Percentiles rank a stretch among this genome's conserved stretches.
Evolutionary conservation across 2,329 filamentous ascomycete genomes (phyloP).

Genomic region (Xylaria sp.): DNA sequence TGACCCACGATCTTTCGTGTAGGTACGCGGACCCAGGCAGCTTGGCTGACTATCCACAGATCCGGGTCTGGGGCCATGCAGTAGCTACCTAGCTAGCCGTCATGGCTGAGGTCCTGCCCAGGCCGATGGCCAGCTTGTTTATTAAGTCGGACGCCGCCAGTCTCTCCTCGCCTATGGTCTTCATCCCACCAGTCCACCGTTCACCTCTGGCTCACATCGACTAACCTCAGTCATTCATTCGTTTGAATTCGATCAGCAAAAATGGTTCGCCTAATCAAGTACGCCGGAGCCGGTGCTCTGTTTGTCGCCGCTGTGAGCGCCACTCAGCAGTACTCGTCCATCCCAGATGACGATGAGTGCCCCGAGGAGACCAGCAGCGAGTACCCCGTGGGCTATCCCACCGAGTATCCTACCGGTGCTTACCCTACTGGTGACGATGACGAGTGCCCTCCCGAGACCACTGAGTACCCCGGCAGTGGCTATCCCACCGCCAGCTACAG

Average conservation of each 20-base stretch:
- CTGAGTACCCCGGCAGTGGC: constrained; percentile 18
- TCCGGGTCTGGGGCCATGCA: constrained; percentile 22
- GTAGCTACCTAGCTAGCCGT: not conserved
- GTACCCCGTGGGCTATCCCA: constrained; percentile 18
- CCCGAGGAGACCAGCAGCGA: constrained; percentile 16
- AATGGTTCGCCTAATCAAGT: constrained; percentile 50
- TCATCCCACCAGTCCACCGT: constrained; percentile 33
- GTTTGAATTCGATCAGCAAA: constrained; percentile 40
- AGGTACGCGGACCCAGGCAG: constrained; percentile 4
- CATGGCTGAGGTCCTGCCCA: not conserved
- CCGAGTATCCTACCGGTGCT: constrained; percentile 22
- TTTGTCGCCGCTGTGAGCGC: constrained; percentile 47
- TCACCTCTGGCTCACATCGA: constrained; percentile 30
- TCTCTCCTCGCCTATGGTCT: constrained; percentile 24
- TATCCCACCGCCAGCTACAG: constrained; percentile 34
- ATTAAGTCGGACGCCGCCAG: constrained; percentile 35
- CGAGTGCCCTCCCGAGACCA: constrained; percentile 33
- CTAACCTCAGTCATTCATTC: constrained; percentile 49
- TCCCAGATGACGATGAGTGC: constrained; percentile 31
- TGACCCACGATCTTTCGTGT: constrained; percentile 29
- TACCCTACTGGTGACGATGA: constrained; percentile 28
- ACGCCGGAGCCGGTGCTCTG: constrained; percentile 48
- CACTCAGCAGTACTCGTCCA: constrained; percentile 34
- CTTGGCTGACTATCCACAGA: constrained; percentile 23
- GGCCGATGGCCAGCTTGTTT: constrained; percentile 22